phyloP scores from a whole-genome alignment of 495 filamentous ascomycete species.

The Xeromyces bisporus region DNA sequence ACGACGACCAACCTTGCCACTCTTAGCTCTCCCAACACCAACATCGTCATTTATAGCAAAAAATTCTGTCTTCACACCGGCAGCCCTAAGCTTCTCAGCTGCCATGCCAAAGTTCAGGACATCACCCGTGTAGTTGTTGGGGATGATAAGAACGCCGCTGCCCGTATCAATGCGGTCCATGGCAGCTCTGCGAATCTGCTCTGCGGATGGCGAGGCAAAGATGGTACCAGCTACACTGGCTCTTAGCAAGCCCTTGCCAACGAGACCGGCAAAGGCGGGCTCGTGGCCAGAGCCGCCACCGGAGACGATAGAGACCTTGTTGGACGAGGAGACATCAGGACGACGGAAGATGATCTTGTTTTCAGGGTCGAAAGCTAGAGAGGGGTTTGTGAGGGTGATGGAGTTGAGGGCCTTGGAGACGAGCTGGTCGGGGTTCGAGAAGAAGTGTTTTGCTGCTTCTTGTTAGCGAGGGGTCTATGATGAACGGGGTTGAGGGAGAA shows the following conservation, averaged over 20 bases:
- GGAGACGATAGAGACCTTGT: slow-evolving; percentile 65
- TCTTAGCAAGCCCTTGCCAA: slow-evolving; percentile 58
- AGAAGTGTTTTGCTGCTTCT: slow-evolving; percentile 63
- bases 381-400: slow-evolving; percentile 71
- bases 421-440: slow-evolving; percentile 67
- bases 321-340: slow-evolving; percentile 30
- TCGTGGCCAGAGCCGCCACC: slow-evolving; percentile 92
- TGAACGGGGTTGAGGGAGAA: background rate
- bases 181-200: slow-evolving; percentile 68
- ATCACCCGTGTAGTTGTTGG: slow-evolving; percentile 59
- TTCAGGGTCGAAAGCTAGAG: slow-evolving; percentile 54
- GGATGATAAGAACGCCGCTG: slow-evolving; percentile 55
- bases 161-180: slow-evolving; percentile 51
- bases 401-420: slow-evolving; percentile 64
- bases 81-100: slow-evolving; percentile 77
- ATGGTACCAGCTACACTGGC: slow-evolving; percentile 84
- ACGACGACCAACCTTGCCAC: slow-evolving; percentile 80
- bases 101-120: slow-evolving; percentile 91
- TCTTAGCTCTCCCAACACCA: slow-evolving; percentile 65
- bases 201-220: slow-evolving; percentile 75
- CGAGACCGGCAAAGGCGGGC: slow-evolving; percentile 64
- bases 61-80: slow-evolving; percentile 72
- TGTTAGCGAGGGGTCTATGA: background rate
- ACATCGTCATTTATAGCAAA: slow-evolving; percentile 93
- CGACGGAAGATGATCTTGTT: slow-evolving; percentile 83